Evolutionary conservation across 441 rosid species (phyloP).

Genomic region (Eruca vesicaria): DNA sequence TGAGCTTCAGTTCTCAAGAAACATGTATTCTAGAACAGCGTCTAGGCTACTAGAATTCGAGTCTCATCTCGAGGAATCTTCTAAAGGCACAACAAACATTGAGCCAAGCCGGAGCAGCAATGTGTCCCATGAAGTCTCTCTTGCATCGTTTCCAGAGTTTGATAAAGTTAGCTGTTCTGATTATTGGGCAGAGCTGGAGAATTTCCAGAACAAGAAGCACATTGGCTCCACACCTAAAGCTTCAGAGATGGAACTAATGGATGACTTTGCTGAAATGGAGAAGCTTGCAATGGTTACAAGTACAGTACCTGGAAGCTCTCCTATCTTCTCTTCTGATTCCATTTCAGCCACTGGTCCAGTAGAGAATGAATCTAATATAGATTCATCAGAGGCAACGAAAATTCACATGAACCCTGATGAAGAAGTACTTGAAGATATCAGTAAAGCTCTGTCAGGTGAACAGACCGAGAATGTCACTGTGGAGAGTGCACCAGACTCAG

Average conservation of each 20-base stretch:
- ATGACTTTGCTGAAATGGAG: constrained; percentile 91
- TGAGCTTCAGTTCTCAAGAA: constrained; percentile 74
- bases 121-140: constrained; percentile 47
- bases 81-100: constrained; percentile 40
- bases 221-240: constrained; percentile 44
- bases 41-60: constrained; percentile 67
- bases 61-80: constrained; percentile 53
- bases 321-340: constrained; percentile 32
- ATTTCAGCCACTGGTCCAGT: constrained; percentile 37
- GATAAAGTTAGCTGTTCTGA: constrained; percentile 65
- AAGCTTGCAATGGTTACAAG: constrained; percentile 67
- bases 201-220: constrained; percentile 54
- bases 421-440: constrained; percentile 64
- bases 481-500: constrained; percentile 29
- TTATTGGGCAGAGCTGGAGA: constrained; percentile 78
- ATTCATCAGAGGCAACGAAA: constrained; percentile 32
- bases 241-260: constrained; percentile 71
- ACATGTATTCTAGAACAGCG: constrained; percentile 58
- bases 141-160: constrained; percentile 53
- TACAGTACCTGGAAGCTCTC: constrained; percentile 41
- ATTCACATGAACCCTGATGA: constrained; percentile 40
- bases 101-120: constrained; percentile 44
- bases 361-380: constrained; percentile 33
- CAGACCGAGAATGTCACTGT: constrained; percentile 28
- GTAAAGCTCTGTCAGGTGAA: constrained; percentile 50